Evolutionary conservation across 2,329 filamentous ascomycete species (phyloP).

Genomic region (Plectosphaerella cucumerina): DNA sequence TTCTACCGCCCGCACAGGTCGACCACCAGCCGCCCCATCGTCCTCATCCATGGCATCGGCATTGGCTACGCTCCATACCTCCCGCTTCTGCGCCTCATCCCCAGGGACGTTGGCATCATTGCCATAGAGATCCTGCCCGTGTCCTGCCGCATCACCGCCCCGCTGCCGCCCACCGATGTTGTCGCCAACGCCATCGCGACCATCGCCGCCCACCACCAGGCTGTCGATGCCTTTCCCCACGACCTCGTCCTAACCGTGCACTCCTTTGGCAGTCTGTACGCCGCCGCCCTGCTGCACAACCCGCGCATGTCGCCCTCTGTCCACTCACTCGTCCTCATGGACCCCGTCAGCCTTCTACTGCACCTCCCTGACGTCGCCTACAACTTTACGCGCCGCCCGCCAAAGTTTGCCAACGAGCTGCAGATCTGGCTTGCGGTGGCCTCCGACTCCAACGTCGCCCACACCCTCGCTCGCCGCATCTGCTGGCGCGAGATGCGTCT

Average conservation of each 20-base stretch:
- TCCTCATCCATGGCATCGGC: slow-evolving; percentile 70
- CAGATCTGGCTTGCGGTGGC: neutral
- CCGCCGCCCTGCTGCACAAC: slow-evolving; percentile 36
- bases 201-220: slow-evolving; percentile 43
- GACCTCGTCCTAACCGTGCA: slow-evolving; percentile 53
- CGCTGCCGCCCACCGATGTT: slow-evolving; percentile 16
- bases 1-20: slow-evolving; percentile 63
- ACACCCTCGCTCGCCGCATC: slow-evolving; percentile 61
- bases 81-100: slow-evolving; percentile 38
- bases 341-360: slow-evolving; percentile 65
- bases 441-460: slow-evolving; percentile 29
- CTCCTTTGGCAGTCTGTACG: slow-evolving; percentile 62
- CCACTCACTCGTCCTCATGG: slow-evolving; percentile 41
- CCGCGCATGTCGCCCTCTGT: slow-evolving; percentile 40
- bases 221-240: neutral
- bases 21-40: slow-evolving; percentile 50
- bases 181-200: slow-evolving; percentile 10
- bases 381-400: slow-evolving; percentile 59
- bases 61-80: slow-evolving; percentile 62
- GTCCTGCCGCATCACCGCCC: slow-evolving; percentile 55
- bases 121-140: slow-evolving; percentile 65
- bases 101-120: slow-evolving; percentile 53
- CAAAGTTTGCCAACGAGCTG: slow-evolving; percentile 15
- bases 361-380: slow-evolving; percentile 68
- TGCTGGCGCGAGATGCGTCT: slow-evolving; percentile 66